Conservation (phyloP, 768 basidiomycete species). For the Dioszegia crocea region DNA sequence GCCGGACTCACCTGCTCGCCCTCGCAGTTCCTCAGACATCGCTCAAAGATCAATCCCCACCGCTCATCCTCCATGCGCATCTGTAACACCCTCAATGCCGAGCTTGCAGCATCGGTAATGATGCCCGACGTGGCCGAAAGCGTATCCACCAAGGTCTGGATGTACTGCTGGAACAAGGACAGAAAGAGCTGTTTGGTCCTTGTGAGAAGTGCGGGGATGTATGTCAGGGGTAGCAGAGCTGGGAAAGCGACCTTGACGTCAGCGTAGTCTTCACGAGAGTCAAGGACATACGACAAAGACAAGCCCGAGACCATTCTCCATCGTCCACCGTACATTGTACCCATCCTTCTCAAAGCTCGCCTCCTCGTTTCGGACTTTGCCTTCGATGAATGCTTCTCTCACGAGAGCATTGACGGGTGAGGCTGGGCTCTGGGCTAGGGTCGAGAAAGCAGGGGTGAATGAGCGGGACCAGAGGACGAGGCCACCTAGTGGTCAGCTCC, state of each 20-base stretch:
- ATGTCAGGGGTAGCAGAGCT: constrained; percentile 88
- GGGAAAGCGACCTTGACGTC: constrained; percentile 80
- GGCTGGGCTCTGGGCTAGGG: constrained; percentile 64
- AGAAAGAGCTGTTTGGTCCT: constrained; percentile 80
- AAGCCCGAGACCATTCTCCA: constrained; percentile 89
- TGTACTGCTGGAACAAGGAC: constrained; percentile 76
- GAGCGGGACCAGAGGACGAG: constrained; percentile 91
- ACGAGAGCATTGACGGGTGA: constrained; percentile 86
- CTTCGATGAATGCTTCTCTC: constrained; percentile 86
- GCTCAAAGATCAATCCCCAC: constrained; percentile 44
- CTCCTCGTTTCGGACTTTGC: constrained; percentile 57
- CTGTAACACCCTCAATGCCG: constrained; percentile 26
- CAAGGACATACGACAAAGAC: constrained; percentile 79
- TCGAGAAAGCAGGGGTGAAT: constrained; percentile 79
- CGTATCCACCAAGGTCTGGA: constrained; percentile 77
- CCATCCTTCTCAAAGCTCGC: constrained; percentile 90
- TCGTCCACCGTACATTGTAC: constrained; percentile 89
- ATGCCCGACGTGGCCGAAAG: constrained; percentile 48
- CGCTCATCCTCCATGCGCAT: constrained; percentile 32
- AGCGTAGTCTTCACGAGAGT: not conserved
- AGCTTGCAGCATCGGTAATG: constrained; percentile 12
- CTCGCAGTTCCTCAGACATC: constrained; percentile 32
- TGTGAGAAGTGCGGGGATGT: constrained; percentile 79
- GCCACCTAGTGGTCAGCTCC: constrained; percentile 60
- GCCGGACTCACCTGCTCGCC: constrained; percentile 18